Conservation (phyloP, 2,329 filamentous ascomycete species). For the Sclerotinia sclerotiorum region DNA sequence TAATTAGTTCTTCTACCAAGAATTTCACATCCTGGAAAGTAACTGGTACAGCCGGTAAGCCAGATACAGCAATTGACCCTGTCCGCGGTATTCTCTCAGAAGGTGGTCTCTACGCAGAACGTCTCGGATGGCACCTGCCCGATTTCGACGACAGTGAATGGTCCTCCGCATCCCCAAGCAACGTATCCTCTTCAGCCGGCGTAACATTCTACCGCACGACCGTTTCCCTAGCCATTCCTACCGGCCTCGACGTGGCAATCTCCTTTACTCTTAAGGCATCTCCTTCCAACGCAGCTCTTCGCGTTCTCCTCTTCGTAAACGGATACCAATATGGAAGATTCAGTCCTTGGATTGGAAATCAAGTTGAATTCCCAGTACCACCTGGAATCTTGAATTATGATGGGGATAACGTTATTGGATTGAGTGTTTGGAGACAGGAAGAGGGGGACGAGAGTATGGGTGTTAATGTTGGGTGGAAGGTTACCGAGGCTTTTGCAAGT, state of each 20-base stretch:
- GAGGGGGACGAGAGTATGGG: conserved; percentile 4
- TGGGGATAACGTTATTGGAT: conserved; percentile 20
- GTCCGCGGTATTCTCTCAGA: conserved; percentile 57
- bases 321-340: conserved; percentile 46
- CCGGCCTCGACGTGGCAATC: conserved; percentile 55
- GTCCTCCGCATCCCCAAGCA: conserved; percentile 36
- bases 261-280: conserved; percentile 53
- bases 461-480: conserved; percentile 19
- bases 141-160: conserved; percentile 52
- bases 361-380: conserved; percentile 22
- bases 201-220: conserved; percentile 56
- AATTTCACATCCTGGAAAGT: conserved; percentile 51
- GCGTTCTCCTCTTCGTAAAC: conserved; percentile 59
- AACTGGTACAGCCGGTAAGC: conserved; percentile 52
- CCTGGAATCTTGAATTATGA: conserved; percentile 25
- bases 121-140: conserved; percentile 58
- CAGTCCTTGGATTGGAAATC: conserved; percentile 23
- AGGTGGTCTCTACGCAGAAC: conserved; percentile 57
- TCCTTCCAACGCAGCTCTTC: conserved; percentile 45
- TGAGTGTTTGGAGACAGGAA: conserved; percentile 22
- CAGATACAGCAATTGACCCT: conserved; percentile 50
- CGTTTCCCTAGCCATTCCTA: conserved; percentile 51
- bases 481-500: conserved; percentile 19
- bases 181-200: conserved; percentile 50
- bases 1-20: conserved; percentile 41